Percentiles rank a stretch among this genome's conserved stretches.
Conservation (phyloP, 257 asterid species). For the Thymus quinquecostatus region DNA sequence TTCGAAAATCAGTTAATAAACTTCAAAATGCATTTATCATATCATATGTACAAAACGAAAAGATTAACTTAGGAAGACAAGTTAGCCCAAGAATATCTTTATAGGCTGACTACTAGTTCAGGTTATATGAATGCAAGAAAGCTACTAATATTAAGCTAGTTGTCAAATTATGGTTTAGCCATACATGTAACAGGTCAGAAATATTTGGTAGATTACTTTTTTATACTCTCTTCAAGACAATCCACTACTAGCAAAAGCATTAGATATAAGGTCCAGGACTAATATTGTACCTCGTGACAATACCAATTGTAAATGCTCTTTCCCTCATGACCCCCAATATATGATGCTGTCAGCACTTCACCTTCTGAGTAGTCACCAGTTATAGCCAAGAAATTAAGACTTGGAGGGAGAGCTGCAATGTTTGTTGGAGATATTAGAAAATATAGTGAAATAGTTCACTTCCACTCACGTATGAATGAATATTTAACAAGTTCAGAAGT, state of each 20-base stretch:
- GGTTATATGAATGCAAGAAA: slow-evolving; percentile 8
- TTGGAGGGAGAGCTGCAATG: slow-evolving; percentile 91
- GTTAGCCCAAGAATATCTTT: too few species aligned
- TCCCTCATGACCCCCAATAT: slow-evolving; percentile 98
- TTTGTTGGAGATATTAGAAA: slow-evolving; percentile 31
- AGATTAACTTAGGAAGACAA: too few species aligned
- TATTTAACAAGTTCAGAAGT: slow-evolving; percentile 19
- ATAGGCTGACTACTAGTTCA: slow-evolving; percentile 11
- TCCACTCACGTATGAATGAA: neutral
- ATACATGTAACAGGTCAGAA: neutral
- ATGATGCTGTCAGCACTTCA: slow-evolving; percentile 88
- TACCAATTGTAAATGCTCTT: slow-evolving; percentile 86
- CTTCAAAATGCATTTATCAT: too few species aligned
- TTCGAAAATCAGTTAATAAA: too few species aligned
- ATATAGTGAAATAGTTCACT: slow-evolving; percentile 4
- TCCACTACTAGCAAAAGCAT: slow-evolving; percentile 1
- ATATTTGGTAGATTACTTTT: neutral
- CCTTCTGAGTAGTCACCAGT: slow-evolving; percentile 90
- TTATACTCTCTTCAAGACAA: neutral
- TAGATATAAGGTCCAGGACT: slow-evolving; percentile 25
- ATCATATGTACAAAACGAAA: too few species aligned
- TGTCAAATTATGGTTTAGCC: slow-evolving; percentile 1
- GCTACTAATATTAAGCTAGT: neutral
- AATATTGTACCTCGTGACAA: slow-evolving; percentile 71
- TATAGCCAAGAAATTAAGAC: slow-evolving; percentile 85